phyloP scores from a whole-genome alignment of 345 rosid genomes.

The Citrus hindsii region DNA sequence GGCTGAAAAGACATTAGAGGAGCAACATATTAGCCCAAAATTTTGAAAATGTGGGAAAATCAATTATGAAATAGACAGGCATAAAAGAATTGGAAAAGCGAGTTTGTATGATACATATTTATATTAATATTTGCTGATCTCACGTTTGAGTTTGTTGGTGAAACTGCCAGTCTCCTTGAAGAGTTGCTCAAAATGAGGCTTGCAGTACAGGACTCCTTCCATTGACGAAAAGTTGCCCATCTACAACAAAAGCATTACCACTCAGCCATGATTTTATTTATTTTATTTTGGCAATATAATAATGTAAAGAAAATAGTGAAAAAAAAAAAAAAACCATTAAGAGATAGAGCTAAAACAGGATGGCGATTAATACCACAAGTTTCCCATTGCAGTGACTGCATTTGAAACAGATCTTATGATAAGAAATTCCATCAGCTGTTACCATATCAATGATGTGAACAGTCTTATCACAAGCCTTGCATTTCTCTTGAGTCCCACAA shows the following conservation, averaged over 20 bases:
- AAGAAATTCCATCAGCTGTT: conserved; percentile 70
- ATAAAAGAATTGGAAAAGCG: not conserved
- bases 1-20: conserved; percentile 26
- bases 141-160: conserved; percentile 49
- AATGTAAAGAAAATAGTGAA: not conserved
- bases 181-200: conserved; percentile 86
- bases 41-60: not conserved
- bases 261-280: too few relatives aligned
- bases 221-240: conserved; percentile 64
- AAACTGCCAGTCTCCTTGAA: conserved; percentile 60
- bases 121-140: not conserved
- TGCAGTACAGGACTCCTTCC: conserved; percentile 79
- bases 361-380: conserved; percentile 44
- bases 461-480: conserved; percentile 80
- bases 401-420: conserved; percentile 89
- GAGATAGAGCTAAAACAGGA: not conserved
- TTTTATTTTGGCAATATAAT: too few relatives aligned
- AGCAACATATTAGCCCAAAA: not conserved
- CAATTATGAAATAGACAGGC: not conserved
- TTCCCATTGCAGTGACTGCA: conserved; percentile 82
- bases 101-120: too few relatives aligned
- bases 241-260: conserved; percentile 23
- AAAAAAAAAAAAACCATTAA: too few relatives aligned
- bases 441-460: conserved; percentile 67
- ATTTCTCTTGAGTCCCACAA: conserved; percentile 66